Base-by-base conservation (phyloP, 352 stramenopile genomes). In the Phytopythium sindhum region DNA sequence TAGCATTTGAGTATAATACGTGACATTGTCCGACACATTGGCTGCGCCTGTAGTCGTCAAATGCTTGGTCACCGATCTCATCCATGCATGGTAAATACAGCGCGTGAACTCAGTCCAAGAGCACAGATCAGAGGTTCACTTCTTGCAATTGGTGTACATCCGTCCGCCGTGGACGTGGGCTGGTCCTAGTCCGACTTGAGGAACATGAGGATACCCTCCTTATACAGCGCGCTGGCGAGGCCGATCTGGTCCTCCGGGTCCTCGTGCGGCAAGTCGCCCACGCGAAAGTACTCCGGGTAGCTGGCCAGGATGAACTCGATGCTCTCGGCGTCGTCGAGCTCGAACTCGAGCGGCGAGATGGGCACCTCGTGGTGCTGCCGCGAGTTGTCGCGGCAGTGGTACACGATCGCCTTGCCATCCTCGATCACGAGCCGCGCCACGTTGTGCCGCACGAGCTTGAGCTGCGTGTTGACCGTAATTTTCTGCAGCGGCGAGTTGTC, bases 361-460 rank as follows among this genome's bases (percentile, higher is more conserved):
- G 84, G 73, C 31, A 78, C 69, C 70, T 91, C 84, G 61, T 93
- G 81, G 59, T 91, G 84, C 70, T 85, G 74, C 1, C 84, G 81
- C 33, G 80, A 89, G 70, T 93, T 93, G 57, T 93, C 84, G 54
- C 80, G 81, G 64, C 81, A 93, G 65, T 93, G 84, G 57, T 93
- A 93, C 12, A 93, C 64, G 29, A 93, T 70, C 37, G 84, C 80
- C 59, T 90, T 90, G 33, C 81, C 78, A 41, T 93, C 84, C 56
- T 93, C 84, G 41, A 93, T 81, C 56, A 89, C 82, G 45, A 93
- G 73, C 21, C 84, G 78, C 19, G 80, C 84, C 45, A 93, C 75
- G 64, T 86, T 72, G 63, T 88, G 79, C 4, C 84, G 81, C 15
- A 93, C 63, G 12, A 93, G 66, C 58, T 88, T 88, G 41, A 93